Evolutionary conservation across 108 stramenopile species (phyloP).

Genomic region (Skeletonema marinoi): DNA sequence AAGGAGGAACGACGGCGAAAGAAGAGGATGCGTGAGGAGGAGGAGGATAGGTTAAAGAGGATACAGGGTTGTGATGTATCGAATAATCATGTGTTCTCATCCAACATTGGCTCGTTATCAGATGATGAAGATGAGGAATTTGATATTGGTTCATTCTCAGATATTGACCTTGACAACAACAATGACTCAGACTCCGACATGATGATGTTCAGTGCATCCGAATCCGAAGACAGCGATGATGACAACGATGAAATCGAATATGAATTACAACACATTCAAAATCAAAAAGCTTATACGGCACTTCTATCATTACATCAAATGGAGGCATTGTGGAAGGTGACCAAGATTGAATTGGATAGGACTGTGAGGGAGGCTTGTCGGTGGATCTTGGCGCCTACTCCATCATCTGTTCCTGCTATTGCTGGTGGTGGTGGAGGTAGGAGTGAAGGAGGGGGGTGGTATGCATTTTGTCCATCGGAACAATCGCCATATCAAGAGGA

Average conservation of each 20-base stretch:
- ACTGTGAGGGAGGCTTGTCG: slow-evolving; percentile 69
- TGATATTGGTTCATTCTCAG: not conserved
- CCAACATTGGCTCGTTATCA: slow-evolving; percentile 9
- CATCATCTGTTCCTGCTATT: not conserved
- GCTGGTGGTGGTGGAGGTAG: not conserved
- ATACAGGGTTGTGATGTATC: not conserved
- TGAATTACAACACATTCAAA: slow-evolving; percentile 45
- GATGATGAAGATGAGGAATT: slow-evolving; percentile 13
- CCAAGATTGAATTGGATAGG: slow-evolving; percentile 78
- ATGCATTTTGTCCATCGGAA: slow-evolving; percentile 68
- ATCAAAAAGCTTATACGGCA: slow-evolving; percentile 58
- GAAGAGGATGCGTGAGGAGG: not conserved
- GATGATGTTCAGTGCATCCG: not conserved
- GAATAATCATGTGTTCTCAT: not conserved
- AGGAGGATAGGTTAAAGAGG: not conserved
- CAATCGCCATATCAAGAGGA: slow-evolving; percentile 18
- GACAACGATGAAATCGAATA: slow-evolving; percentile 40
- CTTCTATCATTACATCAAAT: slow-evolving; percentile 68
- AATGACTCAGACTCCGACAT: not conserved
- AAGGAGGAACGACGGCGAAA: not conserved
- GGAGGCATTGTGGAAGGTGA: slow-evolving; percentile 83
- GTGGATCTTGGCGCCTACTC: slow-evolving; percentile 49
- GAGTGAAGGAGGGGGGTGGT: slow-evolving; percentile 26
- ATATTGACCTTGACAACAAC: slow-evolving; percentile 1
- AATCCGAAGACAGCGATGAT: not conserved